Percentiles rank a stretch among this genome's conserved stretches.
Conservation (phyloP, 2,329 filamentous ascomycete genomes). For the Fusarium illudens region DNA sequence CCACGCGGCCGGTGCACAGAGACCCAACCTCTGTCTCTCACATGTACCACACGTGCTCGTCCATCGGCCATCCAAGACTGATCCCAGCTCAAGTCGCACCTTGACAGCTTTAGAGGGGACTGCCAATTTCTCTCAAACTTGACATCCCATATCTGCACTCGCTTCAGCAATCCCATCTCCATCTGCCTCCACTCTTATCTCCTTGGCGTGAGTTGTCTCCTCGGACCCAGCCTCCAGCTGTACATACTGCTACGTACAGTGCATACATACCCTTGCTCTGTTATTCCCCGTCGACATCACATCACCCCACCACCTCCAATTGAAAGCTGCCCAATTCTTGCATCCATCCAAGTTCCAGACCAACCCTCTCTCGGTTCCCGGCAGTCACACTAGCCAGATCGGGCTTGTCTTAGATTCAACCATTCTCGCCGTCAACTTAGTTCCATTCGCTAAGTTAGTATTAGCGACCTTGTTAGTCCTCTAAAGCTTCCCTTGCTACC, state of each 20-base stretch:
- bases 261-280: neutral
- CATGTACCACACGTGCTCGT: neutral
- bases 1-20: conserved; percentile 16
- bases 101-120: neutral
- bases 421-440: conserved; percentile 13
- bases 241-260: neutral
- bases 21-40: conserved; percentile 1
- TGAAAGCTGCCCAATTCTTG: conserved; percentile 3
- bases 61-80: conserved; percentile 1
- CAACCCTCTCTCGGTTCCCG: conserved; percentile 15
- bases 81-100: conserved; percentile 3
- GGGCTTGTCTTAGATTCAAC: conserved; percentile 22
- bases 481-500: conserved; percentile 10
- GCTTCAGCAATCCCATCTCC: neutral
- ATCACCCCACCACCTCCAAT: conserved; percentile 7
- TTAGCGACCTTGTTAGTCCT: conserved; percentile 11
- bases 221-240: neutral
- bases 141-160: neutral
- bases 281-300: neutral
- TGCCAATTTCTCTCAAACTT: neutral
- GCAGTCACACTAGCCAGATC: conserved; percentile 28
- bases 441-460: conserved; percentile 16
- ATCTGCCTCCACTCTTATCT: neutral
- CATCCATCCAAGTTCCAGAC: conserved; percentile 9
- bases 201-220: conserved; percentile 1